Evolutionary conservation across 257 asterid genomes (phyloP), one percentile per base, ranked within the genome.

Genomic region (Solanum sejunctum): DNA sequence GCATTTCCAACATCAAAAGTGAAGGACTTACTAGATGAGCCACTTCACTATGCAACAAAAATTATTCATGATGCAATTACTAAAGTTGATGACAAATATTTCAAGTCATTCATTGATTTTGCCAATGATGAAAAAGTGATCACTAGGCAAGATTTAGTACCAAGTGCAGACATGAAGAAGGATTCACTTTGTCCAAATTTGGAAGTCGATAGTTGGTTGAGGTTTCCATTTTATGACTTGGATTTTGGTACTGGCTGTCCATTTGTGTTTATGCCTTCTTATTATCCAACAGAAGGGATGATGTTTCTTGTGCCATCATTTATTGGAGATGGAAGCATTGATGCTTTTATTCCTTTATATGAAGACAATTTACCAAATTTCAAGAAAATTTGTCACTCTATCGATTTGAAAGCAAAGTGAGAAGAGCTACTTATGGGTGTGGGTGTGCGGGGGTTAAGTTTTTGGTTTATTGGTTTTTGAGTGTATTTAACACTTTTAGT

Each of bases 191-290:
- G 94, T 90, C 98, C 98, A 3, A 92, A 94, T 80, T 84, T 94
- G 89, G 97, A 94, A 70, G 97, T 93, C n/a, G 91, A 89, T 80
- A 94, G 98, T 67, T 94, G 97, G 98, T 85, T 94, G 43, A 91
- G 97, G 93, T 92, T 94, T 70, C 97, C 96, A 75, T 93, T 95
- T 73, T 90, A 89, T 85, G 96, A 93, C 84, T 89, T 95, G 11
- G 98, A 95, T 90, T 93, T 95, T 81, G 98, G 97, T 32, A 67
- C 86, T 36, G 98, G 98, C 12, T 87, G 91, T 21, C 98, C 98
- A 2, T 89, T 87, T 87, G 17, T 89, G n/a, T 92, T 95, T 92
- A 87, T 92, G 93, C 98, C 98, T 43, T 92, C 97, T 5, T 95
- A 92, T 71, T 87, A 91, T 9, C 97, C 98, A 12, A 85, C 86